Evolutionary conservation across 768 basidiomycete species (phyloP).

Genomic region (Suillus bovinus): DNA sequence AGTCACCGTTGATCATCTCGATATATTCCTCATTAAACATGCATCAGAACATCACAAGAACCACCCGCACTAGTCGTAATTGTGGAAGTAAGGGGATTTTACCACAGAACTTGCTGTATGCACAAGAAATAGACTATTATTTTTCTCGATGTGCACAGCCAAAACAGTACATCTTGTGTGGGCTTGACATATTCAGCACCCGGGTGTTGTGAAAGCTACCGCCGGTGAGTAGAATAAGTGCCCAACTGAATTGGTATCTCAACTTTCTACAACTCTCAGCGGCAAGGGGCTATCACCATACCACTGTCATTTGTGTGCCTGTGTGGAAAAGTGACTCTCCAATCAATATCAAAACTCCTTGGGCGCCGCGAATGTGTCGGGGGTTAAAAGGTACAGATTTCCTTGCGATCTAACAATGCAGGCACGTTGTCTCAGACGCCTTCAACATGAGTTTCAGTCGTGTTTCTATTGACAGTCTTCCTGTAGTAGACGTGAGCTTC

Average conservation of each 20-base stretch:
- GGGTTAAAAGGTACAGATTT: not conserved
- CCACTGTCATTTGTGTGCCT: constrained; percentile 4
- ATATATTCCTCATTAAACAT: constrained; percentile 18
- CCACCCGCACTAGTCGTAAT: constrained; percentile 63
- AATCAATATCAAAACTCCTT: not conserved
- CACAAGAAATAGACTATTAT: constrained; percentile 23
- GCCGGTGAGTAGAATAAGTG: not conserved
- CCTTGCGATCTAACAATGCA: not conserved
- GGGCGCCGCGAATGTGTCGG: not conserved
- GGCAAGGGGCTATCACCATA: not conserved
- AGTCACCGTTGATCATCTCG: constrained; percentile 28
- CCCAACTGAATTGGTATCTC: not conserved
- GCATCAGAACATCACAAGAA: constrained; percentile 85
- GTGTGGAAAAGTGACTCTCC: not conserved
- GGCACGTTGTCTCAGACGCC: constrained; percentile 2
- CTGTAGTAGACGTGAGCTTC: not conserved
- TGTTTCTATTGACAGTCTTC: constrained; percentile 4
- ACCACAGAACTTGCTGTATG: constrained; percentile 13
- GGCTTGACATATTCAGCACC: not conserved
- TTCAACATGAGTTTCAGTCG: constrained; percentile 8
- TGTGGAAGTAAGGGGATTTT: constrained; percentile 6
- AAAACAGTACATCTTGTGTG: not conserved
- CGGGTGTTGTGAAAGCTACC: not conserved
- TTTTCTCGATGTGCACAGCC: not conserved
- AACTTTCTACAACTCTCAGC: not conserved